Evolutionary conservation across 306 rosid genomes (phyloP).

Genomic region (peach (Prunus persica)): Prunus_persica_NCBIv2 NC_034009.1:32404001-32404500

Average conservation of each 20-base stretch:
- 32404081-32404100: constrained; percentile 92
- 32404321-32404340: constrained; percentile 85
- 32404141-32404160: constrained; percentile 6
- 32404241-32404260: constrained; percentile 30
- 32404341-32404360: constrained; percentile 87
- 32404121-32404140: constrained; percentile 17
- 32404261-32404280: constrained; percentile 97
- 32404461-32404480: constrained; percentile 72
- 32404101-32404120: constrained; percentile 67
- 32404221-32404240: constrained; percentile 13
- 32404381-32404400: background rate
- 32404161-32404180: constrained; percentile 1
- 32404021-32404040: constrained; percentile 74
- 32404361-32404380: constrained; percentile 23
- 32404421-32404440: constrained; percentile 7
- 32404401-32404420: background rate
- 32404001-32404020: constrained; percentile 81
- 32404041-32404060: constrained; percentile 59
- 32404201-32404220: background rate
- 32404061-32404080: constrained; percentile 79
- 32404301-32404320: constrained; percentile 81
- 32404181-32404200: background rate
- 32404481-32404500: constrained; percentile 81
- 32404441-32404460: constrained; percentile 66
- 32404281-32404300: constrained; percentile 88